phyloP scores from a whole-genome alignment of 2,329 filamentous ascomycete species.

The Bipolaris oryzae region DNA sequence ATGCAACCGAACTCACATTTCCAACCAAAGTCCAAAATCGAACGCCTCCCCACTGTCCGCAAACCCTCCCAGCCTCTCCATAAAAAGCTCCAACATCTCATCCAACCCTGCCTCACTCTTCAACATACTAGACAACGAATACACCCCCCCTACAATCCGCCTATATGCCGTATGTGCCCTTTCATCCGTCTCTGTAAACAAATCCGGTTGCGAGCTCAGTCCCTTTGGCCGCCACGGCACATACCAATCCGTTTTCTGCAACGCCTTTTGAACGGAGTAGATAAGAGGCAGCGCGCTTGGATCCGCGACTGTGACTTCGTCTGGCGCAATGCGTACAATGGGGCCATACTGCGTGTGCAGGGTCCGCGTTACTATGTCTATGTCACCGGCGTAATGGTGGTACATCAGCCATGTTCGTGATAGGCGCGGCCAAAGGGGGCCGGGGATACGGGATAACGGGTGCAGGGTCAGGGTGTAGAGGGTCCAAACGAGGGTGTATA shows the following conservation, averaged over 20 bases:
- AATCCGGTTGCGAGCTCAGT: slow-evolving; percentile 18
- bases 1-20: slow-evolving; percentile 20
- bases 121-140: slow-evolving; percentile 21
- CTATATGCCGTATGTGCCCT: slow-evolving; percentile 21
- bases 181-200: slow-evolving; percentile 25
- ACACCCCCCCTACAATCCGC: slow-evolving; percentile 21
- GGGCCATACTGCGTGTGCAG: slow-evolving; percentile 43
- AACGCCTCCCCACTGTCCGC: slow-evolving; percentile 17
- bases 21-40: slow-evolving; percentile 28
- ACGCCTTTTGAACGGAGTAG: slow-evolving; percentile 26
- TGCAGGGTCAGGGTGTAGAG: slow-evolving; percentile 27
- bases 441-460: slow-evolving; percentile 29
- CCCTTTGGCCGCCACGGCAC: slow-evolving; percentile 26
- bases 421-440: slow-evolving; percentile 31
- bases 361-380: slow-evolving; percentile 19
- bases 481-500: slow-evolving; percentile 20
- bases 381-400: slow-evolving; percentile 26
- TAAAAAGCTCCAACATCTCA: slow-evolving; percentile 11
- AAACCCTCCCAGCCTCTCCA: slow-evolving; percentile 22
- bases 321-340: slow-evolving; percentile 55
- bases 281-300: slow-evolving; percentile 23
- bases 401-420: slow-evolving; percentile 36
- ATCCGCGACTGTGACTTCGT: slow-evolving; percentile 43
- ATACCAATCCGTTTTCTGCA: slow-evolving; percentile 35
- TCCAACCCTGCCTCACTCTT: slow-evolving; percentile 25